A percentile compares a stretch with the other conserved stretches of the same genome.
phyloP scores from a whole-genome alignment of 176 grass and related monocot genomes.

The Avena insularis region DNA sequence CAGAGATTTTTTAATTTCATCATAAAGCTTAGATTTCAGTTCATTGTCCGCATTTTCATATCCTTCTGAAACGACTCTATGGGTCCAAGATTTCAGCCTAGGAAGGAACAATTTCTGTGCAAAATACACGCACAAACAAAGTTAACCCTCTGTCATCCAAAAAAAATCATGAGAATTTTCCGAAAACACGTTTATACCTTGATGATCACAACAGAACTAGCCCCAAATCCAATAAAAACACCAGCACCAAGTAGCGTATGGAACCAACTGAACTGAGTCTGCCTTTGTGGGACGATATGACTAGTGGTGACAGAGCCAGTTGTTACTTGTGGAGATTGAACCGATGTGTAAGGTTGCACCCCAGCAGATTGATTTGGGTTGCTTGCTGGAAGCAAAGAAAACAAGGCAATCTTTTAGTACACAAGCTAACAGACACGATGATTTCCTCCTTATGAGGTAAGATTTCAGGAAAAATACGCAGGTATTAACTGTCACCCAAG shows the following conservation, averaged over 20 bases:
- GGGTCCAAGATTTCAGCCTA: slow-evolving; percentile 74
- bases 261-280: slow-evolving; percentile 62
- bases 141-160: background rate
- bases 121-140: slow-evolving; percentile 35
- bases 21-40: slow-evolving; percentile 60
- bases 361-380: slow-evolving; percentile 50
- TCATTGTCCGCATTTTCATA: slow-evolving; percentile 60
- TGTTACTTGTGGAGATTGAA: slow-evolving; percentile 44
- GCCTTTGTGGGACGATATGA: slow-evolving; percentile 29
- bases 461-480: background rate
- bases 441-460: background rate
- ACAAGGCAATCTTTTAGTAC: slow-evolving; percentile 28
- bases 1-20: slow-evolving; percentile 80
- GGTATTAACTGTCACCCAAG: slow-evolving; percentile 18
- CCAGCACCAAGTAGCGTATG: slow-evolving; percentile 68
- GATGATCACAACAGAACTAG: slow-evolving; percentile 60
- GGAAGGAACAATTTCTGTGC: slow-evolving; percentile 73
- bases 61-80: slow-evolving; percentile 72
- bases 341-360: slow-evolving; percentile 47
- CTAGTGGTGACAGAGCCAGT: slow-evolving; percentile 32
- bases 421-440: slow-evolving; percentile 17
- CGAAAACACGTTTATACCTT: background rate
- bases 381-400: slow-evolving; percentile 56
- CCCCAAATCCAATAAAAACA: slow-evolving; percentile 65
- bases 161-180: slow-evolving; percentile 13